Conservation (phyloP, 202 grass and related monocot species). For the Cymbopogon flexuosus region DNA sequence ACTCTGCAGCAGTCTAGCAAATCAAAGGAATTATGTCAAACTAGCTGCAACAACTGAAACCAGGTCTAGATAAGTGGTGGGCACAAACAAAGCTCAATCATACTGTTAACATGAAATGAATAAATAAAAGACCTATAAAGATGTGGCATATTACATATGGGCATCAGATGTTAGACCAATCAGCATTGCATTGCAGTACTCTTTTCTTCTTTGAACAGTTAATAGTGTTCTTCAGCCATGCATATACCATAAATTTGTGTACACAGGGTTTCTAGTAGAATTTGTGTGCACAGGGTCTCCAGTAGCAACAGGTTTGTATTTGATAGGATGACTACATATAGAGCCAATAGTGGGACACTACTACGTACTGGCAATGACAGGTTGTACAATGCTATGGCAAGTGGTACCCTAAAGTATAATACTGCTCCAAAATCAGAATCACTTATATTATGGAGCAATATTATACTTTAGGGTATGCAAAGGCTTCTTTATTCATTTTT, state of each 20-base stretch:
- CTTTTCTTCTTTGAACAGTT: conserved; percentile 24
- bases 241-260: too few species aligned
- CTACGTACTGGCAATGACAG: background rate
- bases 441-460: background rate
- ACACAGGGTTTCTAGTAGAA: background rate
- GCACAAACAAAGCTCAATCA: conserved; percentile 9
- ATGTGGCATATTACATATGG: background rate
- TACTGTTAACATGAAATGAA: background rate
- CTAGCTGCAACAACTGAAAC: conserved; percentile 14
- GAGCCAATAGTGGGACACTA: conserved; percentile 25
- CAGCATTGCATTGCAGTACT: background rate
- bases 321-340: conserved; percentile 7
- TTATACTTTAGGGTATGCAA: background rate
- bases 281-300: background rate
- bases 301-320: background rate
- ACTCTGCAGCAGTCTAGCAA: conserved; percentile 79
- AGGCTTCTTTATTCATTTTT: conserved; percentile 1
- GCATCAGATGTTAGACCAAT: background rate
- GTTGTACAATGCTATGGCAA: background rate
- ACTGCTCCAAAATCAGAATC: background rate
- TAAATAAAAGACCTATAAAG: background rate
- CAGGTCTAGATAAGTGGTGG: background rate
- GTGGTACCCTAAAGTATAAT: too few species aligned
- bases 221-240: background rate
- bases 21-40: conserved; percentile 22